A percentile compares a stretch with the other conserved stretches of the same genome.
Conservation (phyloP, 2,329 filamentous ascomycete genomes). For the Apiospora saccharicola region DNA sequence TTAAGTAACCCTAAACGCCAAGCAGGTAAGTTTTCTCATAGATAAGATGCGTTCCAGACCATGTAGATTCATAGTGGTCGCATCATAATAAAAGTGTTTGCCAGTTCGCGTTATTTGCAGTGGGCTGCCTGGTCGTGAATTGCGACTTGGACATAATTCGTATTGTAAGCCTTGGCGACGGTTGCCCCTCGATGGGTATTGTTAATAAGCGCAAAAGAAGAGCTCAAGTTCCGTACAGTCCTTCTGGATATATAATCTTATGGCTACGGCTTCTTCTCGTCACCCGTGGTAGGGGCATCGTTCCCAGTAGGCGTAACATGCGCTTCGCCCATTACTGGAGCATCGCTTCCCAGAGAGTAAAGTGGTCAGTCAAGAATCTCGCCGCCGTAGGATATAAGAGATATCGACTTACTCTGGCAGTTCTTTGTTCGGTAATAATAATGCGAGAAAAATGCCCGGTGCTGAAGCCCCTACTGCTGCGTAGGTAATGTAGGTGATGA, state of each 20-base stretch:
- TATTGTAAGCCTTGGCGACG: neutral
- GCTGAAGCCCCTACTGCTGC: conserved; percentile 35
- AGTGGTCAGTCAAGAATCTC: neutral
- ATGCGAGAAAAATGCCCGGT: conserved; percentile 32
- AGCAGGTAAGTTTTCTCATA: neutral
- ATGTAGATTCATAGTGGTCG: neutral
- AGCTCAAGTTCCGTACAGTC: neutral
- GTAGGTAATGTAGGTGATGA: conserved; percentile 40
- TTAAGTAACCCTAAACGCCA: neutral
- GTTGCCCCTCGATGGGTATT: too few species aligned
- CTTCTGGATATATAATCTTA: neutral
- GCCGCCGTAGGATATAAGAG: too few species aligned
- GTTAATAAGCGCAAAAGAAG: too few species aligned
- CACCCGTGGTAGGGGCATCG: neutral
- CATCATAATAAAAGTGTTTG: neutral
- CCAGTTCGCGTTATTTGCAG: neutral
- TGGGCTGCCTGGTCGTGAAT: neutral
- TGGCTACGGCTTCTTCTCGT: neutral
- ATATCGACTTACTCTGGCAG: conserved; percentile 28
- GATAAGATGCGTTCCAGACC: neutral
- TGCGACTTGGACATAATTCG: neutral
- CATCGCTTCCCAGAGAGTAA: neutral
- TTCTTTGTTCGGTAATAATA: conserved; percentile 36
- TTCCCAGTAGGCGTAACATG: neutral
- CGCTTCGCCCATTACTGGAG: neutral